phyloP scores from a whole-genome alignment of 345 rosid genomes.

The Eucalyptus erythrocorys region DNA sequence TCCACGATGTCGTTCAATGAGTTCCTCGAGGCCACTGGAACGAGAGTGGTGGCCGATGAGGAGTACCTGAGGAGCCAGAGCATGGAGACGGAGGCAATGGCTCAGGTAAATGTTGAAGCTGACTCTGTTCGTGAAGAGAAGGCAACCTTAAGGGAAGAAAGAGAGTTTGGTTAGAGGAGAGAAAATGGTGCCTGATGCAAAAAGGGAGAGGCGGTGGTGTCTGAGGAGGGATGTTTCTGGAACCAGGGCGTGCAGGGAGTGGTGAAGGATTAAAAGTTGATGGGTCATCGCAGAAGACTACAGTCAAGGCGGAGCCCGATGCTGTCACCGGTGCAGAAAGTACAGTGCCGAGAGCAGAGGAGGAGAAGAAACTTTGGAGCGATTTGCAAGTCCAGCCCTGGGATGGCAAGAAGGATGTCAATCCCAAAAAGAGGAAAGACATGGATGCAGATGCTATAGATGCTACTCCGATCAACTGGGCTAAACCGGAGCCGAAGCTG shows the following conservation, averaged over 20 bases:
- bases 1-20: conserved; percentile 7
- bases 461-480: background rate
- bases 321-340: background rate
- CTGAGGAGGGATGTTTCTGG: background rate
- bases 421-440: background rate
- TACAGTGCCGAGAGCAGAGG: background rate
- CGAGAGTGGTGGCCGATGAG: conserved; percentile 1
- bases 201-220: background rate
- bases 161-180: background rate
- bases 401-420: background rate
- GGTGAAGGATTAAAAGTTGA: background rate
- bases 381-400: background rate
- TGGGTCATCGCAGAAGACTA: background rate
- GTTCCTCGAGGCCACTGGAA: background rate
- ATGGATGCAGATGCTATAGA: background rate
- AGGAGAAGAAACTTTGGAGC: background rate
- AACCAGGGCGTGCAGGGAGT: background rate
- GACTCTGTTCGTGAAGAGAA: background rate
- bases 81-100: background rate
- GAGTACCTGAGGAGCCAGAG: background rate
- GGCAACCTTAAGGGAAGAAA: background rate
- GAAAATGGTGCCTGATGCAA: background rate
- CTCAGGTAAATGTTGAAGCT: background rate
- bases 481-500: background rate
- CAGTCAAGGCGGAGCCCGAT: background rate